Evolutionary conservation across 345 rosid species (phyloP).

Genomic region (Eucalyptus polybractea): DNA sequence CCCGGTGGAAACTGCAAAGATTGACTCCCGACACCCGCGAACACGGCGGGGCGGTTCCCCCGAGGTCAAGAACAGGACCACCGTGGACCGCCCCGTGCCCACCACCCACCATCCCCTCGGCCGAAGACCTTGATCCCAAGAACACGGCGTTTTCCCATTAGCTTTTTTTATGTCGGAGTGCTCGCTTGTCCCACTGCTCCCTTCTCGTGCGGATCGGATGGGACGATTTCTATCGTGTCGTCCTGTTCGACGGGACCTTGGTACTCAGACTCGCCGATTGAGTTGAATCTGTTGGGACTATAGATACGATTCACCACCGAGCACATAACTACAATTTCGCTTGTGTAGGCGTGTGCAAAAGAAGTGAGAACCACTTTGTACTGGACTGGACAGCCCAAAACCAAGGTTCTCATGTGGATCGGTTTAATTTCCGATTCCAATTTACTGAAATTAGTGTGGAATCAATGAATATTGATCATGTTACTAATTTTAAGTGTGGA

Average conservation of each 20-base stretch:
- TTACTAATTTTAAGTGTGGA: too few species aligned
- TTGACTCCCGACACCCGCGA: not conserved
- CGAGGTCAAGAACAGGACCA: not conserved
- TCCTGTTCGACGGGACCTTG: not conserved
- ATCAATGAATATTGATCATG: fast-evolving
- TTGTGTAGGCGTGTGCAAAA: fast-evolving
- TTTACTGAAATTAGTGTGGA: too few species aligned
- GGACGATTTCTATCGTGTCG: not conserved
- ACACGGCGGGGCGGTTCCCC: not conserved
- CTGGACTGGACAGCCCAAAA: fast-evolving
- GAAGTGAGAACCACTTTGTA: too few species aligned
- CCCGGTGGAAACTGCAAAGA: not conserved
- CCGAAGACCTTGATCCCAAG: not conserved
- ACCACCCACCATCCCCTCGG: not conserved
- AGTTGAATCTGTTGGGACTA: not conserved
- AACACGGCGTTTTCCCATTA: not conserved
- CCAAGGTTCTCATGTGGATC: fast-evolving
- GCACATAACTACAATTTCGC: too few species aligned
- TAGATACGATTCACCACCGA: not conserved
- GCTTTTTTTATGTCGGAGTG: not conserved
- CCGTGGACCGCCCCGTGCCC: not conserved
- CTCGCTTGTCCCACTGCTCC: not conserved
- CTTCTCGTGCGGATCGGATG: too few species aligned
- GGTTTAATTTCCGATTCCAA: too few species aligned
- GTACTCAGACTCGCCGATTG: not conserved